Conservation (phyloP, 2,329 filamentous ascomycete genomes). For the Botrytis cinerea region DNA sequence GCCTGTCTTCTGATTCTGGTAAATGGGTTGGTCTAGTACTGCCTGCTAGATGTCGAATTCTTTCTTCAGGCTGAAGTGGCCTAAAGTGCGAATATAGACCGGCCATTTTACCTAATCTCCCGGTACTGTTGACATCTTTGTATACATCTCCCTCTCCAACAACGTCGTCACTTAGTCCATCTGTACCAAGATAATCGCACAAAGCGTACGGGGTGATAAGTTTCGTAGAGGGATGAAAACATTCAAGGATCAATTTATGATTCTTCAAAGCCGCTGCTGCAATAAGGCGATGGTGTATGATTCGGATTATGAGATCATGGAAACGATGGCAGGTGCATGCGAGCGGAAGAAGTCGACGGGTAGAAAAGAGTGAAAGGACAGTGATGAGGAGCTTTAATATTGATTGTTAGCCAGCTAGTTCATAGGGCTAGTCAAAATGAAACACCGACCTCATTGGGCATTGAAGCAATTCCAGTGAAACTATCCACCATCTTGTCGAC, state of each 20-base stretch:
- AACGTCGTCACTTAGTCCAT: constrained; percentile 50
- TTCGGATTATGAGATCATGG: constrained; percentile 61
- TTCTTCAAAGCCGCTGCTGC: constrained; percentile 56
- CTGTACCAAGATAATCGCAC: constrained; percentile 67
- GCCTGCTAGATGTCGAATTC: constrained; percentile 45
- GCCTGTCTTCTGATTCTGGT: constrained; percentile 43
- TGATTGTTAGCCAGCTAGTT: constrained; percentile 3
- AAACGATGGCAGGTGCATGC: constrained; percentile 63
- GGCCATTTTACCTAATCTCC: constrained; percentile 51
- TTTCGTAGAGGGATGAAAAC: constrained; percentile 71
- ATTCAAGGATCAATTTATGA: constrained; percentile 73
- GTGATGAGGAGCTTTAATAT: constrained; percentile 51
- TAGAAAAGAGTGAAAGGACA: constrained; percentile 51
- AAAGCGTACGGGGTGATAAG: constrained; percentile 68
- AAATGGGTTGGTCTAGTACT: constrained; percentile 32
- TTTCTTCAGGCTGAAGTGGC: constrained; percentile 59
- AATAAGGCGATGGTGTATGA: constrained; percentile 65
- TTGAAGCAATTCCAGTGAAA: constrained; percentile 27
- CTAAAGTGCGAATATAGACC: constrained; percentile 70
- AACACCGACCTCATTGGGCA: constrained; percentile 36
- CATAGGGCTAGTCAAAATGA: not conserved
- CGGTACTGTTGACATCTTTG: constrained; percentile 30
- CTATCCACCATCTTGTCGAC: constrained; percentile 27
- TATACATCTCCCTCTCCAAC: constrained; percentile 40
- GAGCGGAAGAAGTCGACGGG: constrained; percentile 56